Base-by-base conservation (phyloP, 345 rosid species). In the Rhizophora mangle region DNA sequence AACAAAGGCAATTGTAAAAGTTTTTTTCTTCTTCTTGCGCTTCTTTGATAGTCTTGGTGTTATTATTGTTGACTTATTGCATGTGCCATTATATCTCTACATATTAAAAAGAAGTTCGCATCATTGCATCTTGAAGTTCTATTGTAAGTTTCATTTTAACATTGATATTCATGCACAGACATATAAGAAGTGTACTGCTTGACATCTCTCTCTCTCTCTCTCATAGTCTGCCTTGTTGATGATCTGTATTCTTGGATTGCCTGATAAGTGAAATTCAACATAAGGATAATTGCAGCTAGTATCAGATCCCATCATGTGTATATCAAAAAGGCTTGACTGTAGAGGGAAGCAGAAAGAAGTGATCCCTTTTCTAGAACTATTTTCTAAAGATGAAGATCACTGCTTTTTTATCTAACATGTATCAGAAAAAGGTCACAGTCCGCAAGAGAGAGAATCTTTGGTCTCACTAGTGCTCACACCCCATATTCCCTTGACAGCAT, bases 331-430 rank as follows among this genome's bases (percentile, higher is more conserved):
- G 46, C 36, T 63, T 31, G 62, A 13, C 24, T 46, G 51, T 69
- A 65, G 52, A 79, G 72, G 60, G 75, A 79, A 76, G 29, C 75
- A 79, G 64, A 76, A 73, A 57, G 63, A 65, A 82, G 83, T 71
- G 75, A 82, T 43, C 52, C 70, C 74, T 74, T 84, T 81, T 62
- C 66, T 57, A 62, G 69, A 74, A 76, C 52, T 60, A 70, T 29
- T 71, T 72, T 37, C 63, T 70, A 70, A 73, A 68, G 72, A 71
- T 62, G 65, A 61, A 68, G 70, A 74, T 64, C 65, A 60, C 61
- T 56, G 62, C 61, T 56, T 19, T 63, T 24, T 31, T 29, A 3
- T 26, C 60, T 60, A 21, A 51, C 10, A 21, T 24, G 58, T 6
- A 54, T 20, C 21, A 54, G 27, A 54, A 54, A 54, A 54, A n/a